Percentiles rank a stretch among this genome's conserved stretches.
Conservation (phyloP, 2,329 filamentous ascomycete genomes). For the Sclerotinia nivalis region DNA sequence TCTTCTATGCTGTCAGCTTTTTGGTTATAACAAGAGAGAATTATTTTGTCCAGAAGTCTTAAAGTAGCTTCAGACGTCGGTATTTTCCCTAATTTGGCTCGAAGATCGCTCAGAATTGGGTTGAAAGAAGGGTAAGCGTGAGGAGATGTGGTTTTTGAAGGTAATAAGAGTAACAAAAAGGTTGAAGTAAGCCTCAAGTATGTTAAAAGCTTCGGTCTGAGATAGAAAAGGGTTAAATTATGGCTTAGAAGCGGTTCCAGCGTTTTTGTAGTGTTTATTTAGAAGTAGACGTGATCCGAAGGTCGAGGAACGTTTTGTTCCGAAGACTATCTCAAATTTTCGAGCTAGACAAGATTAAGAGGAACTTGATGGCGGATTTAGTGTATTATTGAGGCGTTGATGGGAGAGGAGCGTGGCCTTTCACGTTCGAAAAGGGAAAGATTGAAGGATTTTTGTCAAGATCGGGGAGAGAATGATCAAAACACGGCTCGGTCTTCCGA, state of each 20-base stretch:
- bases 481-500: background rate
- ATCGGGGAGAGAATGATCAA: background rate
- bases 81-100: background rate
- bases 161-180: background rate
- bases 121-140: background rate
- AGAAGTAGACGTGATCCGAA: background rate
- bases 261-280: background rate
- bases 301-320: background rate
- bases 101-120: background rate
- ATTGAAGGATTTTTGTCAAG: background rate
- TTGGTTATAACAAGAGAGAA: background rate
- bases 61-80: no score
- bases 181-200: background rate
- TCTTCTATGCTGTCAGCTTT: background rate
- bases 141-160: fast-evolving
- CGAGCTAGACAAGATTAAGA: background rate
- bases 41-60: no score
- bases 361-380: background rate
- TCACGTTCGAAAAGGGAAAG: background rate
- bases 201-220: background rate
- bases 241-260: background rate
- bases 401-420: background rate
- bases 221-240: background rate
- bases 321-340: background rate
- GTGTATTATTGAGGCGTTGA: background rate